These are phyloP conservation scores for Tylopilus vinaceipallidus DNA, from an alignment of 768 basidiomycete genomes.

Conservation along the genomic window DNA sequence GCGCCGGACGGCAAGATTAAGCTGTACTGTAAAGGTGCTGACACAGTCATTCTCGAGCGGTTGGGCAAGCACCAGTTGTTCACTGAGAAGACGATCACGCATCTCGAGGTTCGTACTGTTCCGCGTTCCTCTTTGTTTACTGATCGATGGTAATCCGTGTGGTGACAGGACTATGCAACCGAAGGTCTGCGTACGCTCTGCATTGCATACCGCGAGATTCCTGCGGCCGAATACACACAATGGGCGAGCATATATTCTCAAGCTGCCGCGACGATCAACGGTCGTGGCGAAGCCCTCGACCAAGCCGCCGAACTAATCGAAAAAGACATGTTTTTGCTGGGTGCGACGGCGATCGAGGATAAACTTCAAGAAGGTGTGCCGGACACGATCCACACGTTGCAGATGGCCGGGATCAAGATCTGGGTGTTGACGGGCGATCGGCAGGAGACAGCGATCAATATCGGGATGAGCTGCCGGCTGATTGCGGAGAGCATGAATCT, in stretches of 20 bases:
- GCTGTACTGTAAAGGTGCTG: slow-evolving; percentile 95
- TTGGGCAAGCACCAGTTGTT: slow-evolving; percentile 82
- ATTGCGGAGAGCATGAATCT: slow-evolving; percentile 99
- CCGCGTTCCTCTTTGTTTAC: neutral
- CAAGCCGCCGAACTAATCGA: slow-evolving; percentile 95
- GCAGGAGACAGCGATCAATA: slow-evolving; percentile 99
- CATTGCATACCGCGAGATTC: slow-evolving; percentile 89
- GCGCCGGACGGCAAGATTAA: slow-evolving; percentile 89
- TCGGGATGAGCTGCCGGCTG: slow-evolving; percentile 94
- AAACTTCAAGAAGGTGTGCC: slow-evolving; percentile 98
- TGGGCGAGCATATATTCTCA: slow-evolving; percentile 89
- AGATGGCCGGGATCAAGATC: slow-evolving; percentile 98
- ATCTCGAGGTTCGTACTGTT: slow-evolving; percentile 72
- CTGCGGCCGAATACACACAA: slow-evolving; percentile 85
- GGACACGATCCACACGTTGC: slow-evolving; percentile 95
- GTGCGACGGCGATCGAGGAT: slow-evolving; percentile 98
- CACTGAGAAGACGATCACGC: slow-evolving; percentile 81
- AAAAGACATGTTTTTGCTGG: slow-evolving; percentile 87
- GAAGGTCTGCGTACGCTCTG: slow-evolving; percentile 97
- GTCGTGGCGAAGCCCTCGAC: slow-evolving; percentile 92
- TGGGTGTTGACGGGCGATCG: slow-evolving; percentile 99
- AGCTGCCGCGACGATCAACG: slow-evolving; percentile 93
- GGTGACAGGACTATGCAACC: slow-evolving; percentile 83
- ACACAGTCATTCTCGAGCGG: slow-evolving; percentile 95
- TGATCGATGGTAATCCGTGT: neutral